A percentile compares a stretch with the other conserved stretches of the same genome.
Evolutionary conservation across 352 stramenopile genomes (phyloP).

Genomic region (Pythium pyrilobum): DNA sequence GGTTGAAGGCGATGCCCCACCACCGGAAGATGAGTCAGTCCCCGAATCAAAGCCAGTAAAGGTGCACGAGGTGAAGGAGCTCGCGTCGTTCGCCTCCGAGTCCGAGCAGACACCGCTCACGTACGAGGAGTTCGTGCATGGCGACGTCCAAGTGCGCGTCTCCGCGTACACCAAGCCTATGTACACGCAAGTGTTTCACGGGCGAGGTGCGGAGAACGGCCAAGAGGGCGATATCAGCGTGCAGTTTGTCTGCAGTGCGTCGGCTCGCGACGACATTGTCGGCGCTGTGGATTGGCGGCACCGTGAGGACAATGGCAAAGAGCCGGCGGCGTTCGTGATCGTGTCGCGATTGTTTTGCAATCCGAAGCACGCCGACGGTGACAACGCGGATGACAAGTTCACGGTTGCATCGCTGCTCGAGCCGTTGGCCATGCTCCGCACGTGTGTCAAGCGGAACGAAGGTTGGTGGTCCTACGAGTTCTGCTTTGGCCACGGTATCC

Average conservation of each 20-base stretch:
- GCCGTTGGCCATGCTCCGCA: constrained; percentile 38
- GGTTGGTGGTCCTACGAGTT: constrained; percentile 85
- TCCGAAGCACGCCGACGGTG: constrained; percentile 36
- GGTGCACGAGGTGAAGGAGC: constrained; percentile 4
- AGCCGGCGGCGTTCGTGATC: constrained; percentile 43
- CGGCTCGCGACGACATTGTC: constrained; percentile 36
- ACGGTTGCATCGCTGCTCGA: constrained; percentile 48
- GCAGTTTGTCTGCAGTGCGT: constrained; percentile 69
- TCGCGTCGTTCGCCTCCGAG: constrained; percentile 24
- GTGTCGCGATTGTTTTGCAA: constrained; percentile 66
- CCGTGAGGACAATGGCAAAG: not conserved
- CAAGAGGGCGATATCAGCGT: constrained; percentile 33
- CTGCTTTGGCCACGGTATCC: constrained; percentile 62
- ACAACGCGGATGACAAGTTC: constrained; percentile 38
- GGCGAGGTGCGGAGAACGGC: not conserved
- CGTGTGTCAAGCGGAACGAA: constrained; percentile 76
- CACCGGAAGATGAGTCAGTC: not conserved
- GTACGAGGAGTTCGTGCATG: constrained; percentile 45
- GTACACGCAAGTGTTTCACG: constrained; percentile 57
- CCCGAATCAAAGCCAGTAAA: not conserved
- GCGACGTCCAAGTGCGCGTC: constrained; percentile 41
- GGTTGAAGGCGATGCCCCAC: not conserved
- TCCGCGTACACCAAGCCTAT: constrained; percentile 33
- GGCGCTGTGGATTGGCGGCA: constrained; percentile 36
- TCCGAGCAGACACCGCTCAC: constrained; percentile 15